phyloP scores from a whole-genome alignment of 2,329 filamentous ascomycete genomes.

The Coniochaeta ligniaria region DNA sequence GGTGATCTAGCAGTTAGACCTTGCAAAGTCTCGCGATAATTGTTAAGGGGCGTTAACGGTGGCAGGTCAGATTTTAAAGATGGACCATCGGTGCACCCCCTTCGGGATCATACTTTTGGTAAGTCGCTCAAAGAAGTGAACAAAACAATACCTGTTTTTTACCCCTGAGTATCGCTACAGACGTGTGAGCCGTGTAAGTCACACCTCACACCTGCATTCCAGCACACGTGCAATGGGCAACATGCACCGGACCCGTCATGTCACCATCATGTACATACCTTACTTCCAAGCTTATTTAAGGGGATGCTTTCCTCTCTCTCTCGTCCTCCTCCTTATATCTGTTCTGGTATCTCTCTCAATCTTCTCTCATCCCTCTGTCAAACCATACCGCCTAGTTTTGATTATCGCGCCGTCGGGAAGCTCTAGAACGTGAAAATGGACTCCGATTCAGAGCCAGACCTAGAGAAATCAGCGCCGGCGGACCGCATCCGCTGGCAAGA shows the following conservation, averaged over 20 bases:
- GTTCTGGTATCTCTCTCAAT: too few relatives aligned
- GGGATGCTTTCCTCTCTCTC: too few relatives aligned
- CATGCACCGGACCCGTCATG: background rate
- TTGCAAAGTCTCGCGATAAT: background rate
- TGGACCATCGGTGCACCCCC: background rate
- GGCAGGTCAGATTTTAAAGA: background rate
- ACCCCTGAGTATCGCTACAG: background rate
- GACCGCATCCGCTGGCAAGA: slow-evolving; percentile 6
- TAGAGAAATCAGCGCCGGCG: background rate
- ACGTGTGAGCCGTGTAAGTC: background rate
- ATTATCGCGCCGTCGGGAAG: background rate
- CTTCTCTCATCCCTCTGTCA: too few relatives aligned
- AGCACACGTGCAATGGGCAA: background rate
- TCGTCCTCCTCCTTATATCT: too few relatives aligned
- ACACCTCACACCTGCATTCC: background rate
- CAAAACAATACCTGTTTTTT: background rate
- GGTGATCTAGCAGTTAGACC: background rate
- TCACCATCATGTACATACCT: background rate
- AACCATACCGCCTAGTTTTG: too few relatives aligned
- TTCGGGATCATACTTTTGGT: background rate
- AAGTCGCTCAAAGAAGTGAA: background rate
- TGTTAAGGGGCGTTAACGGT: background rate
- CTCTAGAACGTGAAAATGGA: background rate
- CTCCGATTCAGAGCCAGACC: background rate
- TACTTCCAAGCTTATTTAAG: too few relatives aligned